Percentiles rank a stretch among this genome's conserved stretches.
Evolutionary conservation across 2,329 filamentous ascomycete species (phyloP).

Genomic region (Colletotrichum costaricense): DNA sequence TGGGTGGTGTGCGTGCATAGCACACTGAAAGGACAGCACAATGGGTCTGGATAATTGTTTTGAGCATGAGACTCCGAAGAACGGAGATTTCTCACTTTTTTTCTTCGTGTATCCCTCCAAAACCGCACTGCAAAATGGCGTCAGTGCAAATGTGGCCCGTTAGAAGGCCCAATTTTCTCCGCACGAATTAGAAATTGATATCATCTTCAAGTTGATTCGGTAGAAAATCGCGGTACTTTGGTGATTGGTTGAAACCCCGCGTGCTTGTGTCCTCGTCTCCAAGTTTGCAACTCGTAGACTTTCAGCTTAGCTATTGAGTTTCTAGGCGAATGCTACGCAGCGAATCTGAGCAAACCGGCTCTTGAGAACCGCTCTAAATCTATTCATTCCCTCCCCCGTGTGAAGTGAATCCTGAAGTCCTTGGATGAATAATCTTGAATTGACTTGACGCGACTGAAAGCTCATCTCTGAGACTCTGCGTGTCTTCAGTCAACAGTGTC

Average conservation of each 20-base stretch:
- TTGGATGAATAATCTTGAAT: background rate
- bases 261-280: background rate
- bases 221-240: background rate
- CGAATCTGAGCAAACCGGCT: background rate
- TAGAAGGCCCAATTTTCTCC: constrained; percentile 12
- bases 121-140: background rate
- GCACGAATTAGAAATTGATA: constrained; percentile 20
- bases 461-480: background rate
- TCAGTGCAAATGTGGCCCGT: background rate
- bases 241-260: background rate
- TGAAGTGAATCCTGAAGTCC: background rate
- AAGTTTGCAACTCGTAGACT: background rate
- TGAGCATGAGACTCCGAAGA: background rate
- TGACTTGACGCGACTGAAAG: background rate
- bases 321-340: background rate
- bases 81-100: background rate
- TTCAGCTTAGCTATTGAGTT: background rate
- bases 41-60: background rate
- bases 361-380: background rate
- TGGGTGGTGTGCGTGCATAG: background rate
- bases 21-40: background rate
- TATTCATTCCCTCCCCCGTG: too few relatives aligned
- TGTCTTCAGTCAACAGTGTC: background rate
- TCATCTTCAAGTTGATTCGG: constrained; percentile 11
- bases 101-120: background rate